Conservation (phyloP, 2,329 filamentous ascomycete genomes). For the Corniculantispora saksenae region DNA sequence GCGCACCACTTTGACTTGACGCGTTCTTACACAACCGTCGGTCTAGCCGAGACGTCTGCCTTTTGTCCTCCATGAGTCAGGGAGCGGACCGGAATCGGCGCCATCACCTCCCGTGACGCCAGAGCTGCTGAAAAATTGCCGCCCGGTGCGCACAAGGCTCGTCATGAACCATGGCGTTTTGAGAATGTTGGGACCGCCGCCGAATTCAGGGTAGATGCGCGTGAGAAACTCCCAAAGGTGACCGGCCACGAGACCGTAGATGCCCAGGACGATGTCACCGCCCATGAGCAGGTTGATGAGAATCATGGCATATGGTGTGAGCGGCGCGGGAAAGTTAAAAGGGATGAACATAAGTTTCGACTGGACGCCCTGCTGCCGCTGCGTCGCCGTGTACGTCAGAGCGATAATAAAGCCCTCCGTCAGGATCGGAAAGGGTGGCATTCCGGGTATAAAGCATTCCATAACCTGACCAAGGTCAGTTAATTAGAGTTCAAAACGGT, state of each 20-base stretch:
- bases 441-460: constrained; percentile 31
- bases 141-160: constrained; percentile 55
- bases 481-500: constrained; percentile 1
- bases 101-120: not conserved
- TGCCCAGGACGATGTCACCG: constrained; percentile 63
- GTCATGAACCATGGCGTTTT: constrained; percentile 72
- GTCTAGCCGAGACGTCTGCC: constrained; percentile 61
- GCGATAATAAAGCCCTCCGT: constrained; percentile 71
- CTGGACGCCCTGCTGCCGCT: constrained; percentile 78
- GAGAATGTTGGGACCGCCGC: constrained; percentile 76
- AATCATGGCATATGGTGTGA: constrained; percentile 79
- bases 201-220: constrained; percentile 84
- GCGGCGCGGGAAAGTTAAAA: constrained; percentile 69
- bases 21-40: not conserved
- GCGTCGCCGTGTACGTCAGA: constrained; percentile 78
- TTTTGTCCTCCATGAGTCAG: constrained; percentile 64
- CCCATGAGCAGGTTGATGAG: constrained; percentile 65
- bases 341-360: constrained; percentile 80
- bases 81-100: constrained; percentile 46
- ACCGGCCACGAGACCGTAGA: constrained; percentile 79
- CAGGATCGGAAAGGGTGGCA: constrained; percentile 46
- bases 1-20: too few species aligned
- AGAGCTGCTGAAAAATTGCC: not conserved
- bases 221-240: constrained; percentile 91
- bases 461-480: constrained; percentile 24